Evolutionary conservation across 768 basidiomycete species (phyloP), one percentile per base, ranked within the genome.

Genomic region (Suillus discolor): DNA sequence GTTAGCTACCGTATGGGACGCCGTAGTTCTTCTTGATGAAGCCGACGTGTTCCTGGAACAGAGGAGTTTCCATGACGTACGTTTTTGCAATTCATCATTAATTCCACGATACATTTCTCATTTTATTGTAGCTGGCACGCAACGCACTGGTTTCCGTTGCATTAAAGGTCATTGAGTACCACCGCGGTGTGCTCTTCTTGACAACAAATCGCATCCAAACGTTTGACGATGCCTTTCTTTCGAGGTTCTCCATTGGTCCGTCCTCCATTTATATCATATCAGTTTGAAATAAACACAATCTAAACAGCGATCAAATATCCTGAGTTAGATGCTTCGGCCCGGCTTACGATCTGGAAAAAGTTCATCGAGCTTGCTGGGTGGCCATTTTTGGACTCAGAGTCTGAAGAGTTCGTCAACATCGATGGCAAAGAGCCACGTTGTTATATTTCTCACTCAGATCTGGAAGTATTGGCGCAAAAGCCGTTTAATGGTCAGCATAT

Each of bases 141-240:
- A 91, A 90, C 69, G 89, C 89, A 1, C 88, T 90, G 83, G 88
- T 91, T 5, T 88, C 88, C 3, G 88, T 89, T 20, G 90, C 87
- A 11, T 84, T 86, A 38, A 83, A 85, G 25, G 84, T 85, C 71
- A 80, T 87, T 61, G 86, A 87, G 68, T 87, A 86, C 72, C 86
- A 86, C 74, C 81, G 84, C 41, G 86, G 85, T 6, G 85, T 87
- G 70, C 79, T 87, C 55, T 87, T 87, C 79, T 77, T 87, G 41
- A 86, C 86, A 41, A 86, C 84, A 23, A 86, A 60, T 60, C 57
- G 59, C 1, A 15, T 60, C 31, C 41, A 60, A 60, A 42, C 41
- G 18, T 88, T 89, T 74, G 88, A 89, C 71, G 86, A 87, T 67
- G 89, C 89, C 11, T 90, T 89, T 83, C 82, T 88, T 61, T 87